Conservation (phyloP, 73 alveolate genomes). For the Paramecium sonneborni region DNA sequence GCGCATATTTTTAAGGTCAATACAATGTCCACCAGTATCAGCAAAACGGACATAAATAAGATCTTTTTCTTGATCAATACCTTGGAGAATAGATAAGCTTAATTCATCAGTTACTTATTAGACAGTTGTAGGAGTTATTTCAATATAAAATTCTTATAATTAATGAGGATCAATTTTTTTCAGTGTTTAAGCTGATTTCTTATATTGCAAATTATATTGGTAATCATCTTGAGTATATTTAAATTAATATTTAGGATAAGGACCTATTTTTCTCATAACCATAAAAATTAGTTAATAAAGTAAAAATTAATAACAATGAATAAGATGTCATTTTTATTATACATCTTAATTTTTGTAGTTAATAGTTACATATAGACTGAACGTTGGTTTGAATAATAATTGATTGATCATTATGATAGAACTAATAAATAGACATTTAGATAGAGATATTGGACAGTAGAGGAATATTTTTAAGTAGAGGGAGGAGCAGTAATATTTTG, state of each 20-base stretch:
- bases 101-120: slow-evolving; percentile 13
- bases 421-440: slow-evolving; percentile 65
- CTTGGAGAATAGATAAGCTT: background rate
- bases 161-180: background rate
- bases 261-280: background rate
- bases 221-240: slow-evolving; percentile 19
- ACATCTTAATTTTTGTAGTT: background rate
- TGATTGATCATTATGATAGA: slow-evolving; percentile 66
- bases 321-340: background rate
- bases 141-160: slow-evolving; percentile 2
- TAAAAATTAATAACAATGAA: background rate
- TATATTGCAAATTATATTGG: background rate
- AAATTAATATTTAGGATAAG: slow-evolving; percentile 16
- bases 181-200: background rate
- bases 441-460: slow-evolving; percentile 76
- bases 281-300: background rate
- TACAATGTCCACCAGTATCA: slow-evolving; percentile 44
- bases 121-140: background rate
- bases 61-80: background rate
- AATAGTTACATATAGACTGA: slow-evolving; percentile 6
- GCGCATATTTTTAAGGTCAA: background rate
- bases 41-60: background rate
- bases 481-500: slow-evolving; percentile 76
- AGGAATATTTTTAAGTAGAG: slow-evolving; percentile 63
- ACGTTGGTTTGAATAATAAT: slow-evolving; percentile 55